Conservation (phyloP, 495 filamentous ascomycete genomes). For the Xanthoparmelia taractica region DNA sequence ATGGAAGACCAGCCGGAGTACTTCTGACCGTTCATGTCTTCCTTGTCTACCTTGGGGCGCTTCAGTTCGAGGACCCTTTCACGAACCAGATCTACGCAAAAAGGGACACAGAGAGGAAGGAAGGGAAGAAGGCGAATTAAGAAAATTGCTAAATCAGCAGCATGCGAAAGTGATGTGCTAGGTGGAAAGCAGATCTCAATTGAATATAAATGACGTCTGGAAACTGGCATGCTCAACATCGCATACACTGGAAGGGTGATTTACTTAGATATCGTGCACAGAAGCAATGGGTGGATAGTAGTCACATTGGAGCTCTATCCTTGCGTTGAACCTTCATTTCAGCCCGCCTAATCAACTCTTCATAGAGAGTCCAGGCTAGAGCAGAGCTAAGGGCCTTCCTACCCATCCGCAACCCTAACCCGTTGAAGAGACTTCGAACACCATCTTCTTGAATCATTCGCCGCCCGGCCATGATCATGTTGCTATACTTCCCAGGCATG, state of each 20-base stretch:
- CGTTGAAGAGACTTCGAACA: constrained; percentile 72
- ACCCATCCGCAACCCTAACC: constrained; percentile 77
- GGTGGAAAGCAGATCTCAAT: not conserved
- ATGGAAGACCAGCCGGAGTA: constrained; percentile 82
- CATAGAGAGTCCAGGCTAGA: constrained; percentile 93
- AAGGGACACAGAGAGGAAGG: constrained; percentile 51
- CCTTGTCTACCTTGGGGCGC: constrained; percentile 70
- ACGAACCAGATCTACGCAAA: constrained; percentile 90
- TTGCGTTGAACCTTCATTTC: constrained; percentile 52
- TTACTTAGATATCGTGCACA: not conserved
- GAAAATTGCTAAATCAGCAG: not conserved
- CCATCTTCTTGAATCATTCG: constrained; percentile 81
- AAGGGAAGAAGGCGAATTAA: constrained; percentile 37
- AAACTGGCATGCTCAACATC: not conserved
- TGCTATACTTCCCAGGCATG: constrained; percentile 72
- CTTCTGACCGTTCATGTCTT: constrained; percentile 68
- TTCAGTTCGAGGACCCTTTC: constrained; percentile 95
- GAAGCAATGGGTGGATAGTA: not conserved
- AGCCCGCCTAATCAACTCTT: constrained; percentile 75
- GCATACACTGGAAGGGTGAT: not conserved
- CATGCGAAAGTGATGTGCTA: not conserved
- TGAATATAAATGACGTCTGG: not conserved
- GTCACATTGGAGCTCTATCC: constrained; percentile 1
- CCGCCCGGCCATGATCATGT: constrained; percentile 68
- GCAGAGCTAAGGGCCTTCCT: constrained; percentile 88